A percentile compares a stretch with the other conserved stretches of the same genome.
phyloP scores from a whole-genome alignment of 2,329 filamentous ascomycete species.

The Teratosphaeriaceae sp. region DNA sequence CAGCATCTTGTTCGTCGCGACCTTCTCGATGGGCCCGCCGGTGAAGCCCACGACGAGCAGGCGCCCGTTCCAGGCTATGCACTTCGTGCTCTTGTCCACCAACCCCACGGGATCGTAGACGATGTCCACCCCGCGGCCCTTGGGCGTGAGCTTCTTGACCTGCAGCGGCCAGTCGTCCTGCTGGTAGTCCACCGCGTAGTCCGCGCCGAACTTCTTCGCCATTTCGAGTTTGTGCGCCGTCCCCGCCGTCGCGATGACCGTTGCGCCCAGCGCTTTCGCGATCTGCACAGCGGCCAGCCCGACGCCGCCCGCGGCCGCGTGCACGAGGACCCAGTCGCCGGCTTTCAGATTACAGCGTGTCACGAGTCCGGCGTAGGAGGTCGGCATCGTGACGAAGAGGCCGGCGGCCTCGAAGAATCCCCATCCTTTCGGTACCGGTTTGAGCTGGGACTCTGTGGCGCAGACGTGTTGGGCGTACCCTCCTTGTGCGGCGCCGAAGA shows the following conservation, averaged over 20 bases:
- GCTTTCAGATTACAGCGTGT: slow-evolving; percentile 65
- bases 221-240: slow-evolving; percentile 72
- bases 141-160: slow-evolving; percentile 72
- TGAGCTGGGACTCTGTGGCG: slow-evolving; percentile 59
- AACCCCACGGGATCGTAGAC: slow-evolving; percentile 93
- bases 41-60: slow-evolving; percentile 87
- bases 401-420: slow-evolving; percentile 43
- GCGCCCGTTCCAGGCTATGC: slow-evolving; percentile 86
- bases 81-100: slow-evolving; percentile 82
- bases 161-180: slow-evolving; percentile 55
- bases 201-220: slow-evolving; percentile 73
- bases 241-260: slow-evolving; percentile 86
- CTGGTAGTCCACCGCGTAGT: slow-evolving; percentile 73
- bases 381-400: slow-evolving; percentile 72
- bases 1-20: slow-evolving; percentile 85
- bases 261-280: slow-evolving; percentile 85
- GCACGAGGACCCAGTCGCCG: slow-evolving; percentile 83
- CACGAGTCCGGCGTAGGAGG: slow-evolving; percentile 78
- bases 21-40: slow-evolving; percentile 78
- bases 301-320: slow-evolving; percentile 91
- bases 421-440: slow-evolving; percentile 57
- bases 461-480: slow-evolving; percentile 74
- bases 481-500: slow-evolving; percentile 83
- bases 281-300: slow-evolving; percentile 89
- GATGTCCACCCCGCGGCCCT: slow-evolving; percentile 72